A percentile compares a stretch with the other conserved stretches of the same genome.
phyloP scores from a whole-genome alignment of 2,329 filamentous ascomycete genomes.

The Cordyceps fumosorosea region DNA sequence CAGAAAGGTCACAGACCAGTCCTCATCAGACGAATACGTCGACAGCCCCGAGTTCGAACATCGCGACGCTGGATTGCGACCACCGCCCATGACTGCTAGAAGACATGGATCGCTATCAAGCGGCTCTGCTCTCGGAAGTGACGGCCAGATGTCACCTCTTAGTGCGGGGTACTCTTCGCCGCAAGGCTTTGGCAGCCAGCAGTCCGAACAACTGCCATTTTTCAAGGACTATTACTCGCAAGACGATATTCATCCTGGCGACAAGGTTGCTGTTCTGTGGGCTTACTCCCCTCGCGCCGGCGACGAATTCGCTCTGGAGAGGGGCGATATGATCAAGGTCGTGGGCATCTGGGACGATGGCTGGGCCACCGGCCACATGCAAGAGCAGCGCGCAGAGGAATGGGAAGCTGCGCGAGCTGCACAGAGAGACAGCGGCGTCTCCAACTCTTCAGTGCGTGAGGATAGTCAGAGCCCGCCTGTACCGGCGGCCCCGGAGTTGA shows the following conservation, averaged over 20 bases:
- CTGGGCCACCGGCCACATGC: conserved; percentile 88
- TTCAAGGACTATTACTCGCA: conserved; percentile 99
- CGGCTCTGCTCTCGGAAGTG: conserved; percentile 64
- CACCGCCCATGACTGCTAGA: conserved; percentile 53
- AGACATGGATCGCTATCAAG: conserved; percentile 87
- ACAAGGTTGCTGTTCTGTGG: conserved; percentile 88
- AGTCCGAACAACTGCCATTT: conserved; percentile 90
- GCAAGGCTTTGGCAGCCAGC: conserved; percentile 74
- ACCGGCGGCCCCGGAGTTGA: conserved; percentile 70
- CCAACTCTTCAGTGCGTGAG: conserved; percentile 62
- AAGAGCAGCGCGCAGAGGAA: conserved; percentile 78
- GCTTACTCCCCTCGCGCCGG: conserved; percentile 90
- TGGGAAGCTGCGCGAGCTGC: conserved; percentile 71
- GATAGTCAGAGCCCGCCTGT: conserved; percentile 58
- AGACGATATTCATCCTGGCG: conserved; percentile 88
- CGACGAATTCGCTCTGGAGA: conserved; percentile 88
- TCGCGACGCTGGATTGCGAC: conserved; percentile 49
- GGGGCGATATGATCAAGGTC: conserved; percentile 96
- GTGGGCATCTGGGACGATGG: conserved; percentile 99
- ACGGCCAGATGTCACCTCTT: conserved; percentile 66
- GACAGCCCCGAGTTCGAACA: conserved; percentile 65
- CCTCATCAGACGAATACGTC: conserved; percentile 66
- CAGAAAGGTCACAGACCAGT: conserved; percentile 46
- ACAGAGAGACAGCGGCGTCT: conserved; percentile 90
- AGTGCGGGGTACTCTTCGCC: conserved; percentile 78